These are phyloP conservation scores for Paspalum notatum DNA, from an alignment of 176 grass and related monocot genomes.

Conservation along the genomic window DNA sequence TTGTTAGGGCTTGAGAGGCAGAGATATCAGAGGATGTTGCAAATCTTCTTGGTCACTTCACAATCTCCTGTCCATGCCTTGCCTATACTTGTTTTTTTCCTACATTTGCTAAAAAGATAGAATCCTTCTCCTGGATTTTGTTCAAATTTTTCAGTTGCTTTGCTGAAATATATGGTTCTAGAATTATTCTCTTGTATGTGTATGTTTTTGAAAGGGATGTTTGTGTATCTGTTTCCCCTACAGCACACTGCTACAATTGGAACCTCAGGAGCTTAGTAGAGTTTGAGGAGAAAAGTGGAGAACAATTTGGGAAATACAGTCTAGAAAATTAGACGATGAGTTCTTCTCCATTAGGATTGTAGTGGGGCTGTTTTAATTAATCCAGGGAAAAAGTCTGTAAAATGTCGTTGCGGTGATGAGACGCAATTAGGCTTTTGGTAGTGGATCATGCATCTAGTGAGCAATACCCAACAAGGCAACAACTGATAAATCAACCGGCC, in stretches of 20 bases:
- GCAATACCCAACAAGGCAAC: not conserved
- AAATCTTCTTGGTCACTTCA: conserved; percentile 53
- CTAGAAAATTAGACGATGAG: conserved; percentile 4
- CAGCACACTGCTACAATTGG: too few species aligned
- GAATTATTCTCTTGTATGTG: not conserved
- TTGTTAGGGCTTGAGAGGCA: conserved; percentile 23
- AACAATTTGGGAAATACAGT: too few species aligned
- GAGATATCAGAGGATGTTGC: conserved; percentile 35
- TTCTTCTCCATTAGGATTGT: conserved; percentile 10
- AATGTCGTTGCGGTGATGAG: conserved; percentile 2
- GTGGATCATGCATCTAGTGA: conserved; percentile 31
- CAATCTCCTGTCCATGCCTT: conserved; percentile 25
- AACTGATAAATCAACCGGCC: not conserved
- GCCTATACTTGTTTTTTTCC: too few species aligned
- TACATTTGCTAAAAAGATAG: not conserved
- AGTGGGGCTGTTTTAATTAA: not conserved
- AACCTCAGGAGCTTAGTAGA: not conserved
- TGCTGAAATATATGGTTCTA: not conserved
- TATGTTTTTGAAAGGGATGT: not conserved
- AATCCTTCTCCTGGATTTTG: not conserved
- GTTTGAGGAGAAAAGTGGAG: too few species aligned
- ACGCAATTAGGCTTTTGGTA: not conserved
- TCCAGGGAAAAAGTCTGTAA: not conserved
- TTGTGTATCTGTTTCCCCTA: not conserved
- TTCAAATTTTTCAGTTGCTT: not conserved